Evolutionary conservation across 2,329 filamentous ascomycete genomes (phyloP), one percentile per base, ranked within the genome.

Genomic region (Amesomyces nigricolor): DNA sequence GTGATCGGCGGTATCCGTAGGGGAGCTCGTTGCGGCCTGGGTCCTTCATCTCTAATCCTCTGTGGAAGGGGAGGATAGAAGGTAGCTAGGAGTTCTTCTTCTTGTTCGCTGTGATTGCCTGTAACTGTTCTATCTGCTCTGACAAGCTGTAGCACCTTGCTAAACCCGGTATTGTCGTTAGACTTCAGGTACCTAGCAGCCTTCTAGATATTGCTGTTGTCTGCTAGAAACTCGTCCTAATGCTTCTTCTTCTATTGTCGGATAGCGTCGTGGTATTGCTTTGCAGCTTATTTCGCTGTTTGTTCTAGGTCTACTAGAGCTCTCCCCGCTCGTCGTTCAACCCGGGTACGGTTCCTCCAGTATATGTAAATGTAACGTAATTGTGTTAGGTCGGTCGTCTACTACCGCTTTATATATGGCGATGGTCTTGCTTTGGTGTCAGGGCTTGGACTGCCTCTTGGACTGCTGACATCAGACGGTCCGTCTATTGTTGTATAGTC

Each of bases 121-220:
- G 17, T 19, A 3, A 19, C 17, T 19, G 17, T 19, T 19, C 17
- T 3, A 19, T 19, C 17, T 19, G 17, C 17, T 19, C 17, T 19
- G 17, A 19, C 17, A 19, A 19, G 17, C 17, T 19, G 17, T 19
- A 3, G 17, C 19, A 51, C 10, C 40, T 51, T 51, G 5, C 29
- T 22, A 39, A 49, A 49, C 35, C 19, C 47, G 26, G 17, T 37
- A 26, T 49, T 11, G n/a, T 49, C 47, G 19, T 16, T 19, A 13
- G 13, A 51, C 9, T 19, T 44, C 16, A 51, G 10, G 40, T 45
- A 45, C 17, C 39, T 53, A 1, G 39, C 16, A 14, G 48, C 48
- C 39, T 51, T 51, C 48, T 10, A 51, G 29, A 51, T 51, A 26
- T n/a, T 47, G 30, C 35, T 16, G 16, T 44, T 44, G 32, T 51